Percentiles rank a stretch among this genome's conserved stretches.
Evolutionary conservation across 164 flowering plant genomes (phyloP).

Genomic region (Kingdonia uniflora): DNA sequence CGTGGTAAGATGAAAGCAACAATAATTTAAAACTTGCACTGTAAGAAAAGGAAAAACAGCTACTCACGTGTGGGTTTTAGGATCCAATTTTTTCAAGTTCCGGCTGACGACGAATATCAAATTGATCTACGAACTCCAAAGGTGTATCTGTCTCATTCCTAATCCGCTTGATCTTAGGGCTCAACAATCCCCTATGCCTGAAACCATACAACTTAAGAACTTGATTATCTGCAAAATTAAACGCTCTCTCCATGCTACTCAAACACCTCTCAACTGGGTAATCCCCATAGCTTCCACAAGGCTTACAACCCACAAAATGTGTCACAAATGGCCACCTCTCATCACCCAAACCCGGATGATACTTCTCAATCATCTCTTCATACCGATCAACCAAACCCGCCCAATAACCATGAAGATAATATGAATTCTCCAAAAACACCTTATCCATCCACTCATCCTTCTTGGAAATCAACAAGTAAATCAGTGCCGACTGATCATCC

Average conservation of each 20-base stretch:
- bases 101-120: constrained; percentile 48
- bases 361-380: constrained; percentile 84
- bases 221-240: constrained; percentile 91
- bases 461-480: constrained; percentile 62
- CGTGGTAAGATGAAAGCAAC: too few species aligned
- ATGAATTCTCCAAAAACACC: constrained; percentile 72
- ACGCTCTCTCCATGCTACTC: constrained; percentile 88
- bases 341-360: constrained; percentile 86
- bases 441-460: constrained; percentile 68
- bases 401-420: constrained; percentile 85
- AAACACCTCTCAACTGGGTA: constrained; percentile 80
- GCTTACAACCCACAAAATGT: constrained; percentile 94
- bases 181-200: constrained; percentile 66
- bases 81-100: constrained; percentile 16
- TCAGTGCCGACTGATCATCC: constrained; percentile 91
- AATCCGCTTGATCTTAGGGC: constrained; percentile 75
- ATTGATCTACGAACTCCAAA: constrained; percentile 48
- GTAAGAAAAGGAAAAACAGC: too few species aligned
- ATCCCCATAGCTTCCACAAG: constrained; percentile 92
- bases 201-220: constrained; percentile 82
- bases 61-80: constrained; percentile 17
- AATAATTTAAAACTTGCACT: too few species aligned
- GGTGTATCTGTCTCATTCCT: constrained; percentile 73
- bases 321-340: constrained; percentile 98
- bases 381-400: constrained; percentile 73